A percentile compares a stretch with the other conserved stretches of the same genome.
Conservation (phyloP, 148 eudicot genomes). For the Spergularia bocconei region DNA sequence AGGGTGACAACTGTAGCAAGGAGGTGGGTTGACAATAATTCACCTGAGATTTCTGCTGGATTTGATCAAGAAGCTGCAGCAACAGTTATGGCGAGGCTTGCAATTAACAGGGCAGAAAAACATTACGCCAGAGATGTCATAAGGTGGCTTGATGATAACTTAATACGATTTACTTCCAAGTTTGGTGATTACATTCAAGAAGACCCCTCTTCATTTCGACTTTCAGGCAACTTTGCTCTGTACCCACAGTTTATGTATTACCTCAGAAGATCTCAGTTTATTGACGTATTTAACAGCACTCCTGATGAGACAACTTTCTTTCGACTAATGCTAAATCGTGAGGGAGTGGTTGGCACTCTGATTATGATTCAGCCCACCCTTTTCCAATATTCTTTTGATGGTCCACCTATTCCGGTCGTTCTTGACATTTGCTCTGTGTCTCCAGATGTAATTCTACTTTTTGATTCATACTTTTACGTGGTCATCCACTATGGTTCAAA, state of each 20-base stretch:
- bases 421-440: conserved; percentile 80
- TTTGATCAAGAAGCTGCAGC: conserved; percentile 98
- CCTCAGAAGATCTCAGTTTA: conserved; percentile 84
- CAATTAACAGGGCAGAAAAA: conserved; percentile 57
- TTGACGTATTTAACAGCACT: conserved; percentile 85
- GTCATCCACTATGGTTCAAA: conserved; percentile 87
- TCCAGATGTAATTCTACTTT: conserved; percentile 83
- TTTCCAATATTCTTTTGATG: conserved; percentile 84
- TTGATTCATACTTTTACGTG: conserved; percentile 86
- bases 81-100: conserved; percentile 76
- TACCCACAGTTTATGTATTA: conserved; percentile 94
- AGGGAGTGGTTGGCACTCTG: conserved; percentile 81
- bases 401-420: conserved; percentile 86
- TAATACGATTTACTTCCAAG: conserved; percentile 65
- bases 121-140: conserved; percentile 66
- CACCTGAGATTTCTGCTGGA: conserved; percentile 80
- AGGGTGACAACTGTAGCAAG: conserved; percentile 95
- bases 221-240: conserved; percentile 80
- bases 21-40: conserved; percentile 72
- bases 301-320: conserved; percentile 93
- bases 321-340: conserved; percentile 84
- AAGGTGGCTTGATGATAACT: conserved; percentile 75
- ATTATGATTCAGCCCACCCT: conserved; percentile 97
- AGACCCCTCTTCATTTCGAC: conserved; percentile 87
- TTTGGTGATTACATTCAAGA: conserved; percentile 86